phyloP scores from a whole-genome alignment of 352 stramenopile species.

The Phytophthora idaei region DNA sequence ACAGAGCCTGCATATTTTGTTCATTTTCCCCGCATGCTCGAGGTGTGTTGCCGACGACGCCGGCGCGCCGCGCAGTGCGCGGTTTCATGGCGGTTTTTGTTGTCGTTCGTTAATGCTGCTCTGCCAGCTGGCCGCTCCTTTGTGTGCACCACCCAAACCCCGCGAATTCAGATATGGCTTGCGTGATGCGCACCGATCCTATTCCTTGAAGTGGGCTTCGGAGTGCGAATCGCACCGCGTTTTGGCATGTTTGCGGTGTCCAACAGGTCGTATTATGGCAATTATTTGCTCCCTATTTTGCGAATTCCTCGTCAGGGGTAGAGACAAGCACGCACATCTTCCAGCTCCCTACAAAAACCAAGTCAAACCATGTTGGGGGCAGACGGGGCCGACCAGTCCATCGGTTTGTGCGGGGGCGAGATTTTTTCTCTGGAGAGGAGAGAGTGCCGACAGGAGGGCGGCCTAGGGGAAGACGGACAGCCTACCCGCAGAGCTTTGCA shows the following conservation, averaged over 20 bases:
- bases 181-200: constrained; percentile 26
- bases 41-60: neutral
- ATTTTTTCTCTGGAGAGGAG: constrained; percentile 35
- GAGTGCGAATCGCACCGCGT: constrained; percentile 9
- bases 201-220: constrained; percentile 27
- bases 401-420: constrained; percentile 29
- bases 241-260: constrained; percentile 3
- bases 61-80: neutral
- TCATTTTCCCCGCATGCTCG: neutral
- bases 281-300: constrained; percentile 18
- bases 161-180: constrained; percentile 30
- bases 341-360: constrained; percentile 19
- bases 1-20: neutral
- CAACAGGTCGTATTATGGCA: neutral
- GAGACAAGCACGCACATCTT: constrained; percentile 29
- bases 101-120: constrained; percentile 19
- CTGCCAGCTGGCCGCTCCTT: constrained; percentile 24
- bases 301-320: constrained; percentile 6
- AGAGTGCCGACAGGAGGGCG: constrained; percentile 23
- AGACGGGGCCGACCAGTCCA: constrained; percentile 29
- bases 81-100: constrained; percentile 7
- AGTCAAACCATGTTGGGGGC: constrained; percentile 25
- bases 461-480: constrained; percentile 18
- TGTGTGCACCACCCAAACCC: constrained; percentile 20
- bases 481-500: constrained; percentile 23